These are phyloP conservation scores for Glutinoglossum americanum DNA, from an alignment of 495 filamentous ascomycete species.

Conservation along the genomic window DNA sequence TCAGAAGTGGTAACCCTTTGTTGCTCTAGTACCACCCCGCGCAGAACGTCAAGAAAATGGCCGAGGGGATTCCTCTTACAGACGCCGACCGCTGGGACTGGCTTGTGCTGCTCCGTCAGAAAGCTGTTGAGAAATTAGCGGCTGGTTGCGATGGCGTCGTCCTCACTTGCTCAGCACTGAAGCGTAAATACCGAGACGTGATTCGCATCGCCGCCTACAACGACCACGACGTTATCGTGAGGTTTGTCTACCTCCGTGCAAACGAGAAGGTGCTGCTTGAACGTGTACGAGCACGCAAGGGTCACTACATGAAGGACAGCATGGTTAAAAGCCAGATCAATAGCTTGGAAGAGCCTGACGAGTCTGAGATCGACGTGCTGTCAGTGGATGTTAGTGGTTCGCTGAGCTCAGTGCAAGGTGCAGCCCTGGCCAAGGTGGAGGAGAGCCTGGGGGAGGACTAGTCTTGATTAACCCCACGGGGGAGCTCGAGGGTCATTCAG, in stretches of 20 bases:
- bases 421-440: slow-evolving; percentile 35
- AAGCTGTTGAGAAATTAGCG: slow-evolving; percentile 43
- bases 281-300: slow-evolving; percentile 48
- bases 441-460: slow-evolving; percentile 10
- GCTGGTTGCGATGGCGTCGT: slow-evolving; percentile 49
- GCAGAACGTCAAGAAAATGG: slow-evolving; percentile 88
- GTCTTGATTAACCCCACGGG: neutral
- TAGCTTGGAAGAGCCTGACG: slow-evolving; percentile 57
- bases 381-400: slow-evolving; percentile 55
- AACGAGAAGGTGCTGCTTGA: slow-evolving; percentile 48
- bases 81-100: slow-evolving; percentile 97
- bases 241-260: slow-evolving; percentile 83
- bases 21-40: slow-evolving; percentile 54
- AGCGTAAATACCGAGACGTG: slow-evolving; percentile 93
- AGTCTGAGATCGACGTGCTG: slow-evolving; percentile 66
- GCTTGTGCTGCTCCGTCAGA: slow-evolving; percentile 73
- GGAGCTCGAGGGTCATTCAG: neutral
- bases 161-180: slow-evolving; percentile 86
- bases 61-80: slow-evolving; percentile 63
- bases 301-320: slow-evolving; percentile 89
- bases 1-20: neutral
- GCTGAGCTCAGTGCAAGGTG: slow-evolving; percentile 40
- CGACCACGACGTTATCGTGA: slow-evolving; percentile 53
- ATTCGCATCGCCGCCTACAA: slow-evolving; percentile 75
- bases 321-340: slow-evolving; percentile 94